Evolutionary conservation across 2,329 filamentous ascomycete genomes (phyloP).

Genomic region (Paracoccidioides lutzii): DNA sequence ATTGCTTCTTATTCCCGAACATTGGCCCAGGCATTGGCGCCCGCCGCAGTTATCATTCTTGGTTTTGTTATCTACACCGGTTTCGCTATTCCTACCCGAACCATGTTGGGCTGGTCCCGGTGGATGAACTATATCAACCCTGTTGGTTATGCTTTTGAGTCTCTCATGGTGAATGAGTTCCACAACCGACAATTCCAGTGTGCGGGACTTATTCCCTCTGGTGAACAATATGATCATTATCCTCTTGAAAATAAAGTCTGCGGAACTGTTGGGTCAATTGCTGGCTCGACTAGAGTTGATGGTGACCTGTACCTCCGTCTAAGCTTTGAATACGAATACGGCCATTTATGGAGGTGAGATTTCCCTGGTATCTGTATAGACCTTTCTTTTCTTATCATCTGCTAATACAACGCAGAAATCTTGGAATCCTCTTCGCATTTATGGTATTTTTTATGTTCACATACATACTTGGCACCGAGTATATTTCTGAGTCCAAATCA

Average conservation of each 20-base stretch:
- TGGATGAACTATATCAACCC: constrained; percentile 78
- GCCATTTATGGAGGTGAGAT: constrained; percentile 44
- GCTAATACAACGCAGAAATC: constrained; percentile 36
- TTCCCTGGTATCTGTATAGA: neutral
- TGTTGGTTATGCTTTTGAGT: constrained; percentile 67
- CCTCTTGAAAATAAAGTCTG: constrained; percentile 38
- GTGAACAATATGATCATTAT: constrained; percentile 25
- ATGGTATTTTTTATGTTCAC: constrained; percentile 45
- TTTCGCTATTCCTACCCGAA: constrained; percentile 29
- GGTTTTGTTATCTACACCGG: constrained; percentile 38
- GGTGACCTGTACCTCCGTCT: constrained; percentile 47
- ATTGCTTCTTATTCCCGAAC: constrained; percentile 66
- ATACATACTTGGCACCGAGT: constrained; percentile 54
- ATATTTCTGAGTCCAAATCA: constrained; percentile 51
- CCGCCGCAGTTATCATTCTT: constrained; percentile 38
- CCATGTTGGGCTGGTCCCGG: constrained; percentile 72
- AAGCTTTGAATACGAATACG: constrained; percentile 44
- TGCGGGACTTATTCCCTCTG: constrained; percentile 30
- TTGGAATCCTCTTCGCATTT: constrained; percentile 56
- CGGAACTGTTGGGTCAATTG: constrained; percentile 42
- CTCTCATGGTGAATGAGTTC: constrained; percentile 75
- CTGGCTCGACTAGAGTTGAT: constrained; percentile 40
- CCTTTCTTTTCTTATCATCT: neutral
- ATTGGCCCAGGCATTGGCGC: constrained; percentile 55
- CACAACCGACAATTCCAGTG: constrained; percentile 47